Evolutionary conservation across 768 basidiomycete genomes (phyloP), one percentile per base, ranked within the genome.

Genomic region (Tylopilus balloui): DNA sequence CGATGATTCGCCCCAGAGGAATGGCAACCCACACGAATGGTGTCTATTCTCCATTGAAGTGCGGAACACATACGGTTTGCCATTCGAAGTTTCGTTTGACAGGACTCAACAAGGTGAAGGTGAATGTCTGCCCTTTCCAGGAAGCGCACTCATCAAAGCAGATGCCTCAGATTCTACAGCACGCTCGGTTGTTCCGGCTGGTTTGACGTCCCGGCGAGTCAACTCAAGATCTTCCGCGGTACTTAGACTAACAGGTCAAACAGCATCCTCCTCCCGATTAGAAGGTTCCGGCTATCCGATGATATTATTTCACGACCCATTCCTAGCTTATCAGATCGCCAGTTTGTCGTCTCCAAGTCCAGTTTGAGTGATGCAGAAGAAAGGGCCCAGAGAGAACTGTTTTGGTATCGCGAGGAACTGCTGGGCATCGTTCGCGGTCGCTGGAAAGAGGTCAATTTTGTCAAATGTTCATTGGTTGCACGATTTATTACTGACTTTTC

Each of bases 401-500:
- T 98, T 71, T 99, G 96, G 96, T 95, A 96, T 64, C 77, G 94
- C 29, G 94, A 99, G 65, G 83, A 86, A 54, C 69, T 99, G 10
- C 78, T 98, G 59, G 79, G 79, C 39, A 68, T 71, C 42, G 64
- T 97, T 13, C 72, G 70, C 12, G 86, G 86, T 10, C 74, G 72
- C 15, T 99, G 96, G 96, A 78, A 78, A 61, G 96, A 98, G 80
- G 94, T 92, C 51, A 50, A 46, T 27, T 31, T 45, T 50, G 17
- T 28, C 25, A 6, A 28, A 6, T 20, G 12, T 17, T 38, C 19
- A 31, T 17, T 15, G 21, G 27, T 12, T 29, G 19, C n/a, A 3
- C 7, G 24, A 28, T 29, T 11, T 20, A 14, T 57, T 11, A 45
- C 36, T 55, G 21, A 49, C 37, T 46, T 20, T 5, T 45, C 39